Conservation (phyloP, 1,139 yeast species). For the Protomyces inouyei region DNA sequence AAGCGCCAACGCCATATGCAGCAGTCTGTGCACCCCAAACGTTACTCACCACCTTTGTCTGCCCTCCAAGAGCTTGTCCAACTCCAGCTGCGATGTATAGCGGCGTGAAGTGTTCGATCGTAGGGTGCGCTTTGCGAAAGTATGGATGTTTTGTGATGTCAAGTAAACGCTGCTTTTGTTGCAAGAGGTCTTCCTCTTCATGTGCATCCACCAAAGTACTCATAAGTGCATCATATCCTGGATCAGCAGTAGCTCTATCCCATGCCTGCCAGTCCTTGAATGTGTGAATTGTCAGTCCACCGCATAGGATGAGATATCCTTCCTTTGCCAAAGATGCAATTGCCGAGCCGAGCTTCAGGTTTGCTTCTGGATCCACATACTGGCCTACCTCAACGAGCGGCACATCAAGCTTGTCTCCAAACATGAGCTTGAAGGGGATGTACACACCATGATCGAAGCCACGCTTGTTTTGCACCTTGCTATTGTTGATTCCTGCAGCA, state of each 20-base stretch:
- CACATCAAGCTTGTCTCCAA: slow-evolving; percentile 37
- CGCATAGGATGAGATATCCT: slow-evolving; percentile 53
- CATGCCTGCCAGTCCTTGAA: slow-evolving; percentile 48
- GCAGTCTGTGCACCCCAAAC: slow-evolving; percentile 18
- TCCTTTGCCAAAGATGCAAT: slow-evolving; percentile 49
- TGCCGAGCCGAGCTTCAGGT: slow-evolving; percentile 54
- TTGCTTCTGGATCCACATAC: slow-evolving; percentile 44
- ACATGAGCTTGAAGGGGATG: slow-evolving; percentile 40
- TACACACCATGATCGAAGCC: slow-evolving; percentile 76
- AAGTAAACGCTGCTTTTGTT: slow-evolving; percentile 35
- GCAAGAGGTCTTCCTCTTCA: slow-evolving; percentile 32
- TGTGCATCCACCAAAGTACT: slow-evolving; percentile 44
- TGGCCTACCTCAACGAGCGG: slow-evolving; percentile 66
- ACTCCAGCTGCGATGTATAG: slow-evolving; percentile 64
- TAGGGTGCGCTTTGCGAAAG: slow-evolving; percentile 55
- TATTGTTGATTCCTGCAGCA: slow-evolving; percentile 38
- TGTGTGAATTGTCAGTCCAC: slow-evolving; percentile 80
- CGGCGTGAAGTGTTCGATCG: slow-evolving; percentile 69
- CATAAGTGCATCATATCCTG: slow-evolving; percentile 46
- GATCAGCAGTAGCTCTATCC: slow-evolving; percentile 36
- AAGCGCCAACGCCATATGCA: slow-evolving; percentile 13
- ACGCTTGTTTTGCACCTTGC: slow-evolving; percentile 46
- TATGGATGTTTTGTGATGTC: slow-evolving; percentile 42
- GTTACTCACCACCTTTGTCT: slow-evolving; percentile 36
- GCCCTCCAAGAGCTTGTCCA: slow-evolving; percentile 39